phyloP scores from a whole-genome alignment of 2,329 filamentous ascomycete genomes.

The Mollisiaceae sp. region DNA sequence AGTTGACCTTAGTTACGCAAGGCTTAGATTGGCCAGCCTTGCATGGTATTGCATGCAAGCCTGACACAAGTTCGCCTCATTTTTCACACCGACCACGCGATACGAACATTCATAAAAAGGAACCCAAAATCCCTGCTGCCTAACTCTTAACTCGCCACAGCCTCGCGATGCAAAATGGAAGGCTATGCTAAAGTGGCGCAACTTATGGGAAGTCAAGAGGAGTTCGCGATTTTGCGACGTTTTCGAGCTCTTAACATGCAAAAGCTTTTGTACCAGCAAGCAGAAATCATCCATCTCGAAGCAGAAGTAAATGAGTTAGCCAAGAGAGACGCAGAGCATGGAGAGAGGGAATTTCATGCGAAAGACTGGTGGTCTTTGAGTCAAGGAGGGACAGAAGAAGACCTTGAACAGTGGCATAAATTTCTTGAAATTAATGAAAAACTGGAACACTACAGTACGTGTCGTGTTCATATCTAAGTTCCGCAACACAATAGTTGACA shows the following conservation, averaged over 20 bases:
- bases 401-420: constrained; percentile 34
- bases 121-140: background rate
- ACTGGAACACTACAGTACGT: constrained; percentile 36
- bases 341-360: constrained; percentile 15
- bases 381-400: constrained; percentile 19
- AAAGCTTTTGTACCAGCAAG: constrained; percentile 41
- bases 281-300: constrained; percentile 40
- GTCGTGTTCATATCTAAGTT: background rate
- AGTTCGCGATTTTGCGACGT: constrained; percentile 40
- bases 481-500: background rate
- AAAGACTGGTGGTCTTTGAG: constrained; percentile 35
- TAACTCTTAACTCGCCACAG: background rate
- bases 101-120: background rate
- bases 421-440: constrained; percentile 29
- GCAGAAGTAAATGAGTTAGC: constrained; percentile 28
- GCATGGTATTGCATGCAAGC: constrained; percentile 12
- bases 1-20: constrained; percentile 12
- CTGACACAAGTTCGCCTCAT: constrained; percentile 15
- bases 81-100: constrained; percentile 2
- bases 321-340: constrained; percentile 20
- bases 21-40: constrained; percentile 6
- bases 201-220: constrained; percentile 40
- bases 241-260: constrained; percentile 39
- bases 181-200: constrained; percentile 37
- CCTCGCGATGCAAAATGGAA: constrained; percentile 23